These are phyloP conservation scores for Cryptomeria japonica DNA, from an alignment of 75 land plant species.

Conservation along the genomic window DNA sequence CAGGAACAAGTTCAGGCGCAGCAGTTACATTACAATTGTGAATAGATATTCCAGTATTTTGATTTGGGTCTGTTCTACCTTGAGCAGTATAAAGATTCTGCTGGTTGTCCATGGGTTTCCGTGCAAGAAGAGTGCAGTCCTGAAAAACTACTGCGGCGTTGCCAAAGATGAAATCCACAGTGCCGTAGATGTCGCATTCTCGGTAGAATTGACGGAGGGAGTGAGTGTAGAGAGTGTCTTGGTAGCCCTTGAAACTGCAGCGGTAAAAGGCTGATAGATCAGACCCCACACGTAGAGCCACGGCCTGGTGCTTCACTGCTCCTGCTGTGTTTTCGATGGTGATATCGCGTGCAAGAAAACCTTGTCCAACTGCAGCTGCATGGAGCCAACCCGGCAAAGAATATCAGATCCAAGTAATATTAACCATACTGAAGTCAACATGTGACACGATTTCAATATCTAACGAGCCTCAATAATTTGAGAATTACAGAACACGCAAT, in stretches of 20 bases:
- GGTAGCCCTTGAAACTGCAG: slow-evolving; percentile 58
- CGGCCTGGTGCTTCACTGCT: slow-evolving; percentile 60
- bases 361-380: slow-evolving; percentile 49
- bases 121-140: slow-evolving; percentile 40
- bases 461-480: neutral
- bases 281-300: slow-evolving; percentile 54
- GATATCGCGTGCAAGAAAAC: slow-evolving; percentile 47
- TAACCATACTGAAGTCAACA: neutral
- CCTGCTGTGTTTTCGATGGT: slow-evolving; percentile 70
- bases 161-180: slow-evolving; percentile 80
- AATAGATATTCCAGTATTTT: slow-evolving; percentile 57
- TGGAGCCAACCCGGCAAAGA: no score
- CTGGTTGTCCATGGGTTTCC: slow-evolving; percentile 32
- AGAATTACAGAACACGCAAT: neutral
- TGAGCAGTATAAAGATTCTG: slow-evolving; percentile 56
- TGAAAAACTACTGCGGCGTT: slow-evolving; percentile 70
- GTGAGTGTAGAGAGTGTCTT: slow-evolving; percentile 72
- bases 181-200: slow-evolving; percentile 65
- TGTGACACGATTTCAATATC: neutral
- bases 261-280: slow-evolving; percentile 50
- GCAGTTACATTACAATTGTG: slow-evolving; percentile 50
- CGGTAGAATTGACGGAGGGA: slow-evolving; percentile 71
- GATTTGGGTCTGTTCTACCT: slow-evolving; percentile 35
- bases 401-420: no score
- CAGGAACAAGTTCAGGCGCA: slow-evolving; percentile 34